Evolutionary conservation across 2,329 filamentous ascomycete species (phyloP).

Genomic region (Penicillium palitans): DNA sequence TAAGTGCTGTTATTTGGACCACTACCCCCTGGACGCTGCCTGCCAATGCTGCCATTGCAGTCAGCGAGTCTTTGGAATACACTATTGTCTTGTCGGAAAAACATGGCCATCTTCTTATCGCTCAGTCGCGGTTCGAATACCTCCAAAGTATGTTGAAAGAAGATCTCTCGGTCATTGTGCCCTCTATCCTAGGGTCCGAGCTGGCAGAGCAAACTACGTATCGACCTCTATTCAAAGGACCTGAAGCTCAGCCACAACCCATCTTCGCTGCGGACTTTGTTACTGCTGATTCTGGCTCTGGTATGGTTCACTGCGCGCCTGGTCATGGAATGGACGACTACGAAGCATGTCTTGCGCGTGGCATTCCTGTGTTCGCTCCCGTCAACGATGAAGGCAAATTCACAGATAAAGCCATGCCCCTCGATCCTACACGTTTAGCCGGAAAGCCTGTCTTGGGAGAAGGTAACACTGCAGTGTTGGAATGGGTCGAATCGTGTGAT

Average conservation of each 20-base stretch:
- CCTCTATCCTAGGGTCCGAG: constrained; percentile 63
- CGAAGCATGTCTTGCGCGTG: constrained; percentile 69
- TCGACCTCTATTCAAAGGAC: constrained; percentile 66
- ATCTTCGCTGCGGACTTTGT: constrained; percentile 88
- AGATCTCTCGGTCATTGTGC: constrained; percentile 52
- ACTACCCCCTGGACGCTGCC: constrained; percentile 98
- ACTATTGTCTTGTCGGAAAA: constrained; percentile 59
- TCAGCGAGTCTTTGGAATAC: constrained; percentile 75
- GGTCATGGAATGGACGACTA: constrained; percentile 98
- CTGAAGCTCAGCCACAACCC: constrained; percentile 59
- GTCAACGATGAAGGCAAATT: constrained; percentile 81
- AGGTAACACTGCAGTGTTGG: constrained; percentile 68
- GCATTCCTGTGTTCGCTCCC: constrained; percentile 75
- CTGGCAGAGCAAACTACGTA: constrained; percentile 66
- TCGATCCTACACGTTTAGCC: constrained; percentile 64
- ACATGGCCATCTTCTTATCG: constrained; percentile 67
- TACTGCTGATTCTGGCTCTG: constrained; percentile 83
- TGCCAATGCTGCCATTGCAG: constrained; percentile 84
- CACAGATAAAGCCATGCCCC: constrained; percentile 74
- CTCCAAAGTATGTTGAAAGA: constrained; percentile 53
- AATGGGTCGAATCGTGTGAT: constrained; percentile 61
- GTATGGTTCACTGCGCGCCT: constrained; percentile 90
- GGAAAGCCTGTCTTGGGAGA: constrained; percentile 71
- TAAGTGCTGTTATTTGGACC: constrained; percentile 94
- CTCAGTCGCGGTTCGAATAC: constrained; percentile 67